Percentiles rank a stretch among this genome's conserved stretches.
Evolutionary conservation across 805 yeast genomes (phyloP).

Genomic region (Candida krabiensis): DNA sequence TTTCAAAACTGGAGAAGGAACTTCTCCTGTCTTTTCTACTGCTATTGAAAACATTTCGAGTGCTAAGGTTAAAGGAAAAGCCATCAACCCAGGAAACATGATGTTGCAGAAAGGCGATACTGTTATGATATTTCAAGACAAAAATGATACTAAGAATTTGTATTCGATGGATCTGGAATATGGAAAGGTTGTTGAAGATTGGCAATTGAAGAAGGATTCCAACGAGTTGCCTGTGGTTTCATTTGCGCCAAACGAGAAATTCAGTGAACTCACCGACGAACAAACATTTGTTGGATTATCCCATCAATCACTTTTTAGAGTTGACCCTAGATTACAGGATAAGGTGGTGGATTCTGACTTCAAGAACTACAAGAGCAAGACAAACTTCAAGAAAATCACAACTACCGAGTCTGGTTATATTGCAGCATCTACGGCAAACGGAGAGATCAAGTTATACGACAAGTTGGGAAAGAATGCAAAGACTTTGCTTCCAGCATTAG

Average conservation of each 20-base stretch:
- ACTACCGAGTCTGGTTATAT: slow-evolving; percentile 74
- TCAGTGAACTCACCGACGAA: slow-evolving; percentile 71
- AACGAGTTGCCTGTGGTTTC: slow-evolving; percentile 45
- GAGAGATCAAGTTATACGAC: slow-evolving; percentile 76
- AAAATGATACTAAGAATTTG: slow-evolving; percentile 42
- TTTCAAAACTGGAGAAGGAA: slow-evolving; percentile 58
- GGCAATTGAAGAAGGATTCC: slow-evolving; percentile 50
- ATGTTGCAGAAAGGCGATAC: slow-evolving; percentile 80
- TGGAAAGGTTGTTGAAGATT: slow-evolving; percentile 85
- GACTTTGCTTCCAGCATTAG: slow-evolving; percentile 78
- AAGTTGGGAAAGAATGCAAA: slow-evolving; percentile 73
- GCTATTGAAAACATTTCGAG: slow-evolving; percentile 62
- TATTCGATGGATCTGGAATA: slow-evolving; percentile 76
- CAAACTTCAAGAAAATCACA: slow-evolving; percentile 57
- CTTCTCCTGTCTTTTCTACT: slow-evolving; percentile 59
- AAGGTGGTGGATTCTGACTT: slow-evolving; percentile 59
- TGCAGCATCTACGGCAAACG: slow-evolving; percentile 74
- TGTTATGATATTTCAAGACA: slow-evolving; percentile 63
- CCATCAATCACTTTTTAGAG: slow-evolving; percentile 60
- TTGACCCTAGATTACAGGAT: slow-evolving; percentile 75
- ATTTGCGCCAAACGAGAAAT: slow-evolving; percentile 72
- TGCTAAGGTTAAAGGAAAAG: slow-evolving; percentile 44
- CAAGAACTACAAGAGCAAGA: slow-evolving; percentile 55
- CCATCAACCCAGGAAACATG: slow-evolving; percentile 56
- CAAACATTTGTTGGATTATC: slow-evolving; percentile 74